These are phyloP conservation scores for Datura wrightii DNA, from an alignment of 257 asterid genomes.

Conservation along the genomic window DNA sequence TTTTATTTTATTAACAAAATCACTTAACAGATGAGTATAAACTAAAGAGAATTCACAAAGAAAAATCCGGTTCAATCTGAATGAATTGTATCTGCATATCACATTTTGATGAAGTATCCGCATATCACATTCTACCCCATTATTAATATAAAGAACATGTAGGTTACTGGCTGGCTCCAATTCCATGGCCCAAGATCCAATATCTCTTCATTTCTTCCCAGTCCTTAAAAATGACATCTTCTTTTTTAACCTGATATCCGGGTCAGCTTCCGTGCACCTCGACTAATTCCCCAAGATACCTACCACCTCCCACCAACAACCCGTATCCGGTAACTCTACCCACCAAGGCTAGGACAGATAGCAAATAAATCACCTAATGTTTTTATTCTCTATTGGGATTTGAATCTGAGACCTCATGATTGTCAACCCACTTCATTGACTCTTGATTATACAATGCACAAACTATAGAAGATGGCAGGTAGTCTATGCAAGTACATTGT, in stretches of 20 bases:
- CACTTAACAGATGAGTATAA: not conserved
- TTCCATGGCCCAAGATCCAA: conserved; percentile 24
- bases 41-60: not conserved
- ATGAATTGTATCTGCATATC: conserved; percentile 28
- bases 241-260: not conserved
- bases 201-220: conserved; percentile 11
- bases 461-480: not conserved
- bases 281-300: not conserved
- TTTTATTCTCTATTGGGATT: no score
- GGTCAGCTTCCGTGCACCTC: not conserved
- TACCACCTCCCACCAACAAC: not conserved
- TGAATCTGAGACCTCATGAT: no score
- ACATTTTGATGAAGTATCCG: conserved; percentile 19
- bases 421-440: not conserved
- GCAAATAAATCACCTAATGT: not conserved
- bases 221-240: not conserved
- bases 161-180: not conserved
- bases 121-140: conserved; percentile 17
- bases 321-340: not conserved
- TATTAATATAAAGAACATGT: not conserved
- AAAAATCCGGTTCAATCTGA: conserved; percentile 15
- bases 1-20: not conserved
- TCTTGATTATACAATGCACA: not conserved
- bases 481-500: conserved; percentile 7
- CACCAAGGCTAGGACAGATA: not conserved